A percentile compares a stretch with the other conserved stretches of the same genome.
Conservation (phyloP, 768 basidiomycete species). For the Pholiota microspora region DNA sequence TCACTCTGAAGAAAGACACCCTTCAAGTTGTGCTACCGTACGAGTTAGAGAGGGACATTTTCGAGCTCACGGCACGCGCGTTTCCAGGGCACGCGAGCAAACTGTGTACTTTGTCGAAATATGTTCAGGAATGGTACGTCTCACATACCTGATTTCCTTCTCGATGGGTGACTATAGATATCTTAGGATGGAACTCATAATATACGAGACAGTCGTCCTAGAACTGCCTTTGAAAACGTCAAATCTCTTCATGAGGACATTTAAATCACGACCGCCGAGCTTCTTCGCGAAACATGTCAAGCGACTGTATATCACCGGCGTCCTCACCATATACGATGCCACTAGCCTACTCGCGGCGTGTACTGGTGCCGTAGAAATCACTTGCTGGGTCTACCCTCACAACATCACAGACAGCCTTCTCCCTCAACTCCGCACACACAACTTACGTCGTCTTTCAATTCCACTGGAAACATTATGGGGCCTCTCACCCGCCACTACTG, state of each 20-base stretch:
- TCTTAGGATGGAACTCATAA: conserved; percentile 30
- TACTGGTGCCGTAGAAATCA: conserved; percentile 20
- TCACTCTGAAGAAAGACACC: not conserved
- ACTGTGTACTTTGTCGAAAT: conserved; percentile 24
- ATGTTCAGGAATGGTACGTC: conserved; percentile 25
- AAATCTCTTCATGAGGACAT: conserved; percentile 26
- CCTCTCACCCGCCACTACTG: not conserved
- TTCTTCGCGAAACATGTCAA: conserved; percentile 30
- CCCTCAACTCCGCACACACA: conserved; percentile 5
- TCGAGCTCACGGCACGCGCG: conserved; percentile 27
- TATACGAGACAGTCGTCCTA: conserved; percentile 30
- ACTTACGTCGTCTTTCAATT: conserved; percentile 21
- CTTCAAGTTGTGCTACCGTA: conserved; percentile 23
- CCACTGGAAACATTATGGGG: conserved; percentile 20
- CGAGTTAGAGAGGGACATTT: conserved; percentile 32
- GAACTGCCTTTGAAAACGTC: conserved; percentile 16
- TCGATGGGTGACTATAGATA: not conserved
- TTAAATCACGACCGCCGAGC: conserved; percentile 22
- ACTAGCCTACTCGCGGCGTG: conserved; percentile 24
- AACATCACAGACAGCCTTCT: conserved; percentile 6
- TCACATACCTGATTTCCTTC: not conserved
- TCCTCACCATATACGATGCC: conserved; percentile 19
- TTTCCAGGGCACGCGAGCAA: conserved; percentile 23
- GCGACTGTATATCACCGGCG: conserved; percentile 23
- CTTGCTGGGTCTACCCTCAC: conserved; percentile 25